Percentiles rank a stretch among this genome's conserved stretches.
phyloP scores from a whole-genome alignment of 306 rosid genomes.

The Vigna mungo region DNA sequence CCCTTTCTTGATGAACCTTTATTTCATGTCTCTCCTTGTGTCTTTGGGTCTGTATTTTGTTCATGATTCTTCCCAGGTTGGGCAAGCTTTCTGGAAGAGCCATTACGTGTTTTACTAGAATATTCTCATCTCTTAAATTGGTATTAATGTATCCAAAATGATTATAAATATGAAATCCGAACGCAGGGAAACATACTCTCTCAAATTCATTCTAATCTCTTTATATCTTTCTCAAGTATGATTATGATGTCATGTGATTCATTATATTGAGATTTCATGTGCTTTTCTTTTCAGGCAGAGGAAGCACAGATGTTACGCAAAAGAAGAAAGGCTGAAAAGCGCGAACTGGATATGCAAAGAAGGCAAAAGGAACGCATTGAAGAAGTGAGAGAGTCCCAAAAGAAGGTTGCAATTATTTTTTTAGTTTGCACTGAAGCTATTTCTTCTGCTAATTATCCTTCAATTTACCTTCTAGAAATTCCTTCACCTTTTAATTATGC shows the following conservation, averaged over 20 bases:
- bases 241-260: slow-evolving; percentile 5
- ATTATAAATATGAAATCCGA: too few species aligned
- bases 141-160: too few species aligned
- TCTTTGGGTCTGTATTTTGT: too few species aligned
- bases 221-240: too few species aligned
- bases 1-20: too few species aligned
- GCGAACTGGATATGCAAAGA: slow-evolving; percentile 72
- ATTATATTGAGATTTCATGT: slow-evolving; percentile 28
- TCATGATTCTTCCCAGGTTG: too few species aligned
- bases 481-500: background rate
- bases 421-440: slow-evolving; percentile 7
- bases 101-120: too few species aligned
- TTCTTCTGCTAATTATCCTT: slow-evolving; percentile 31
- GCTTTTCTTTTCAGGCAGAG: slow-evolving; percentile 64
- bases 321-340: slow-evolving; percentile 85
- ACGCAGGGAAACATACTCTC: too few species aligned
- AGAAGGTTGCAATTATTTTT: slow-evolving; percentile 70
- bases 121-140: too few species aligned
- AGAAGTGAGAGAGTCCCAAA: slow-evolving; percentile 91
- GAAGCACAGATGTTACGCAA: slow-evolving; percentile 86
- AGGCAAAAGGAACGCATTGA: slow-evolving; percentile 89
- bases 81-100: too few species aligned
- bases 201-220: too few species aligned
- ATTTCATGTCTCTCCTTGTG: too few species aligned
- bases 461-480: slow-evolving; percentile 15